Conservation (phyloP, 208 protist species). For the Phytomonas serpens region DNA sequence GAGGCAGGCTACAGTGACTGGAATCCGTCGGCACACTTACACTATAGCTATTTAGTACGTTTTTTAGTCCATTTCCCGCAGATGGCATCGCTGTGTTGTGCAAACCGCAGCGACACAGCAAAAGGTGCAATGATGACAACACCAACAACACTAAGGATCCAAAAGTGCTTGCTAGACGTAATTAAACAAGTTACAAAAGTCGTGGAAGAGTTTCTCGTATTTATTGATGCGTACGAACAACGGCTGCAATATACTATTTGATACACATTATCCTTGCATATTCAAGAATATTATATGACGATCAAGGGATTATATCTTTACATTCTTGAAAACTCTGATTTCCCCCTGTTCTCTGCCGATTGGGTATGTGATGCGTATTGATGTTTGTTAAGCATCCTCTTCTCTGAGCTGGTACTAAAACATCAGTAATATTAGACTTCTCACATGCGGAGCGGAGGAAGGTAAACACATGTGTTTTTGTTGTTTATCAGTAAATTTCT, state of each 20-base stretch:
- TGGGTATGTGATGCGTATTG: background rate
- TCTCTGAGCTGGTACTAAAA: background rate
- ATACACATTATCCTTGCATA: background rate
- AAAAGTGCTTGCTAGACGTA: conserved; percentile 31
- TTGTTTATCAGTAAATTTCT: background rate
- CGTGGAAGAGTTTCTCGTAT: conserved; percentile 56
- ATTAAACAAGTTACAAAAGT: conserved; percentile 59
- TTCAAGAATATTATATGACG: background rate
- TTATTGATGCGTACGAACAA: conserved; percentile 46
- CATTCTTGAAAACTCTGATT: background rate
- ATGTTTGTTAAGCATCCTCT: background rate
- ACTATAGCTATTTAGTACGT: conserved; percentile 73
- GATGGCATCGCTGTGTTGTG: conserved; percentile 53
- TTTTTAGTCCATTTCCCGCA: conserved; percentile 82
- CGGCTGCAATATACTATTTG: conserved; percentile 3
- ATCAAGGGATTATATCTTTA: background rate
- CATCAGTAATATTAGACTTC: background rate
- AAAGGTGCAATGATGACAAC: background rate
- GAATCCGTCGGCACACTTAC: conserved; percentile 15
- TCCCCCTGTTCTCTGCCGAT: background rate
- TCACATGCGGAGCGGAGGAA: background rate
- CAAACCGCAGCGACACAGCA: conserved; percentile 6
- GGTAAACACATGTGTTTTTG: background rate
- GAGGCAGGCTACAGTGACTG: background rate
- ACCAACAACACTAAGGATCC: conserved; percentile 28